Evolutionary conservation across 2,329 filamentous ascomycete genomes (phyloP).

Genomic region (Fonsecaea multimorphosa): DNA sequence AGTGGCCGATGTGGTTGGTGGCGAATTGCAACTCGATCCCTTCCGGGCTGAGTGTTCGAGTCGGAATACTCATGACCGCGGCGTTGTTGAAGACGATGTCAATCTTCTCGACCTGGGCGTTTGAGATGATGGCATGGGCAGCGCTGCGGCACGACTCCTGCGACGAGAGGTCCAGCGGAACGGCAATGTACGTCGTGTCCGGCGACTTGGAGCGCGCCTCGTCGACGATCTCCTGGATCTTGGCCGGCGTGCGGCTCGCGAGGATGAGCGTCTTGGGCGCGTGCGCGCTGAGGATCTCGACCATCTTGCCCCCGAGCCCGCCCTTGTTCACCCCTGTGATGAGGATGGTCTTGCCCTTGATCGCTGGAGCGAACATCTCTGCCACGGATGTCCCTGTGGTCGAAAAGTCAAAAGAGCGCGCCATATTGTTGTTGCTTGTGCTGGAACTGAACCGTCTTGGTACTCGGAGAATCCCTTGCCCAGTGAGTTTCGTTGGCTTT

Average conservation of each 20-base stretch:
- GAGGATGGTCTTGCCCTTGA: slow-evolving; percentile 34
- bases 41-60: slow-evolving; percentile 39
- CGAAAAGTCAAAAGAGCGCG: slow-evolving; percentile 9
- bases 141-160: slow-evolving; percentile 43
- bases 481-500: not conserved
- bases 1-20: slow-evolving; percentile 50
- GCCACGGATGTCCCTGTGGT: slow-evolving; percentile 16
- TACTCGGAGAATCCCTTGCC: not conserved
- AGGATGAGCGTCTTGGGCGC: slow-evolving; percentile 32
- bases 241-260: slow-evolving; percentile 31
- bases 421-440: slow-evolving; percentile 5
- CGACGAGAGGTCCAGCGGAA: slow-evolving; percentile 47
- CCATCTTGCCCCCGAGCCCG: slow-evolving; percentile 33
- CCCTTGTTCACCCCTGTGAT: slow-evolving; percentile 34
- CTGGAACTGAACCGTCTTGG: not conserved
- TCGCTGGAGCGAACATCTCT: slow-evolving; percentile 24
- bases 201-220: slow-evolving; percentile 29
- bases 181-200: slow-evolving; percentile 36
- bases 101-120: slow-evolving; percentile 41
- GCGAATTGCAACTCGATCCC: slow-evolving; percentile 49
- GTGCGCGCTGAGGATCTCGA: slow-evolving; percentile 32
- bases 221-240: slow-evolving; percentile 32
- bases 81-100: slow-evolving; percentile 53
- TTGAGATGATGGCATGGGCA: slow-evolving; percentile 41
- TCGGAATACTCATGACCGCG: slow-evolving; percentile 47